Evolutionary conservation across 2,329 filamentous ascomycete genomes (phyloP), one percentile per base, ranked within the genome.

Genomic region (Metarhizium sp.): DNA sequence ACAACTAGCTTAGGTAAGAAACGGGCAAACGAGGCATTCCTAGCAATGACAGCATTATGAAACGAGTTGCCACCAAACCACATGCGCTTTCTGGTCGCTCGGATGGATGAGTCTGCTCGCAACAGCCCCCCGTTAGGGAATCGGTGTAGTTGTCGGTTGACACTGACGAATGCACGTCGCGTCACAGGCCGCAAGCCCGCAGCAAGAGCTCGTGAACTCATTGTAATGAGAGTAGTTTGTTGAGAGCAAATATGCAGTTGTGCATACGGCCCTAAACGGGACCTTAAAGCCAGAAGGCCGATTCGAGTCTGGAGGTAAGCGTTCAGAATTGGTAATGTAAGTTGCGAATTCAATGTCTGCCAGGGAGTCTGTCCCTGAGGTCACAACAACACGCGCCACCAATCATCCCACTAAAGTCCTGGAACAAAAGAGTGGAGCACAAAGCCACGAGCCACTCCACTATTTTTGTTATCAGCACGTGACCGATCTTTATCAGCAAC

Each of bases 31-130:
- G 83, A 86, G 29, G 78, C 82, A 68, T 85, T 86, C 55, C 84
- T 78, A 10, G 79, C 77, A 50, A 77, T 75, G 50, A 86, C 83
- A 42, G 81, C 80, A 75, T 96, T 95, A 71, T 96, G 92, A 62
- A 96, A 90, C 25, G 86, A 81, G 66, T 90, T 94, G 52, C 87
- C 88, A 13, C 85, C 77, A n/a, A 89, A 86, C 86, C 88, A 94
- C 69, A 85, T 78, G 59, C 86, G 81, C 55, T 79, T 77, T 69
- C 81, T 74, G 66, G 82, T 75, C 67, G 79, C 74, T 65, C 84
- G 79, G 62, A 84, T 75, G 62, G 80, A 76, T 59, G 80, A 78
- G 72, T 89, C 81, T 61, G 84, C 78, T 63, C 84, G 78, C 58
- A 90, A 77, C 40, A 91, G 79, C 30, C 87, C 87, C 55, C 86